Evolutionary conservation across 2,329 filamentous ascomycete species (phyloP).

Genomic region (Botrytis aclada): DNA sequence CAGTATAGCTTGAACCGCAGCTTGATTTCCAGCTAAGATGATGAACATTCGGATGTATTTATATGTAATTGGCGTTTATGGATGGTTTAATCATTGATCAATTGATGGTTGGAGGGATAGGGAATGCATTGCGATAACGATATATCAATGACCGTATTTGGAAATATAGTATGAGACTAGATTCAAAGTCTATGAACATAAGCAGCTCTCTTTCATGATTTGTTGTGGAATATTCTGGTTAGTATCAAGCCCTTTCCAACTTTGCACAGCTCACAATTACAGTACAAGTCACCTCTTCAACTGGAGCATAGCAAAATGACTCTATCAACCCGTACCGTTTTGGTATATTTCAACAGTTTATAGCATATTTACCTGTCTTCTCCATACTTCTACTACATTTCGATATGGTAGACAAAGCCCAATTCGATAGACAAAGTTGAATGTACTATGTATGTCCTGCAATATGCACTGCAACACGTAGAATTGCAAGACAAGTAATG

Average conservation of each 20-base stretch:
- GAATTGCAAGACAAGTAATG: background rate
- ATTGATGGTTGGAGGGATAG: background rate
- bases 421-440: too few species aligned
- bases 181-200: background rate
- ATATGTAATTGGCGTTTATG: background rate
- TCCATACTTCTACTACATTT: background rate
- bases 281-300: too few species aligned
- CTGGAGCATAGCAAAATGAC: background rate
- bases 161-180: background rate
- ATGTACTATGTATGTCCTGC: too few species aligned
- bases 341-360: too few species aligned
- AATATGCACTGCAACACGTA: background rate
- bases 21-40: too few species aligned
- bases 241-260: background rate
- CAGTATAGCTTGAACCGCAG: slow-evolving; percentile 21
- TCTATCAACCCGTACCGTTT: background rate
- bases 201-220: background rate
- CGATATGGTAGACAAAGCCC: too few species aligned
- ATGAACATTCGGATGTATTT: background rate
- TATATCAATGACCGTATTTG: background rate
- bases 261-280: too few species aligned
- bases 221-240: background rate
- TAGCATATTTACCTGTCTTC: background rate
- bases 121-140: background rate
- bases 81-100: background rate